These are phyloP conservation scores for Plasmodium vinckei DNA, from an alignment of 169 alveolate genomes.

Conservation along the genomic window DNA sequence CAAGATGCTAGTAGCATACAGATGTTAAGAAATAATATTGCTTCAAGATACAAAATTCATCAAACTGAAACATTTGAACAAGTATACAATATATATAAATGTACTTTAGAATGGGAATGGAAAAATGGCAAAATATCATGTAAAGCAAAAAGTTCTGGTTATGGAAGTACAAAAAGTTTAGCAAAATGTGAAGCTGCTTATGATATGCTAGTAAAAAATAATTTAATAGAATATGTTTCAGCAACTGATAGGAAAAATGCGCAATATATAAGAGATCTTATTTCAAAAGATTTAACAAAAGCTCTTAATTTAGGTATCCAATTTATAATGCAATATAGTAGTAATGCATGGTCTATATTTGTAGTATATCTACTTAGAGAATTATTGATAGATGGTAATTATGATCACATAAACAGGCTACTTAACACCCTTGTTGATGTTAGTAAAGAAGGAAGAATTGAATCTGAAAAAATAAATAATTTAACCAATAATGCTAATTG, in stretches of 20 bases:
- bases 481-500: constrained; percentile 1
- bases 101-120: constrained; percentile 77
- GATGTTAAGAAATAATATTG: constrained; percentile 73
- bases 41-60: constrained; percentile 71
- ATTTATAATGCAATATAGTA: constrained; percentile 67
- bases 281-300: constrained; percentile 55
- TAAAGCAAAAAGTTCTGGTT: constrained; percentile 73
- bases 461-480: constrained; percentile 46
- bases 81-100: constrained; percentile 65
- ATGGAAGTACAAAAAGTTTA: constrained; percentile 73
- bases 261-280: constrained; percentile 67
- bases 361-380: constrained; percentile 47
- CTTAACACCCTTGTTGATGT: constrained; percentile 64
- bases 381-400: constrained; percentile 72
- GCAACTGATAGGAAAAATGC: constrained; percentile 75
- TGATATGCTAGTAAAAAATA: constrained; percentile 72
- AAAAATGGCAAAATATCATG: constrained; percentile 65
- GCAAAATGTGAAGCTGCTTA: constrained; percentile 76
- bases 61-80: constrained; percentile 71
- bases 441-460: constrained; percentile 64
- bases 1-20: constrained; percentile 74
- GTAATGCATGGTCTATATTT: constrained; percentile 75
- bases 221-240: constrained; percentile 66
- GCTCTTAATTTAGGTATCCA: constrained; percentile 65
- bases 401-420: constrained; percentile 54